A percentile compares a stretch with the other conserved stretches of the same genome.
These are phyloP conservation scores for Aspergillus avenaceus DNA, from an alignment of 495 filamentous ascomycete genomes.

Conservation along the genomic window DNA sequence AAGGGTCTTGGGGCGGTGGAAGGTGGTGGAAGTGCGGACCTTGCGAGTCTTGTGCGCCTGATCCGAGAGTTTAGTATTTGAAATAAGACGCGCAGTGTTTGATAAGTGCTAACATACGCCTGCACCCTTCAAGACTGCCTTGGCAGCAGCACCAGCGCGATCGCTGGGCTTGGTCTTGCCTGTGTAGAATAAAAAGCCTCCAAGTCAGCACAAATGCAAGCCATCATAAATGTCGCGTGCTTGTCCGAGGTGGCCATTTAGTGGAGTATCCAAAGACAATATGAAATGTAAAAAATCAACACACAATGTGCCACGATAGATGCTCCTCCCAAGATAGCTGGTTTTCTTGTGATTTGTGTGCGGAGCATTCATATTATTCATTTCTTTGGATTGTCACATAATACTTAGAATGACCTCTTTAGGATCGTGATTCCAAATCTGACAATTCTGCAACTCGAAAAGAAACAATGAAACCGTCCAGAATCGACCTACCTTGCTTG, in stretches of 20 bases:
- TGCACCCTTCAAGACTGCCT: constrained; percentile 88
- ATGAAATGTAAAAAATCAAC: background rate
- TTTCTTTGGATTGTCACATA: background rate
- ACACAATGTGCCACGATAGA: background rate
- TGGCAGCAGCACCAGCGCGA: constrained; percentile 87
- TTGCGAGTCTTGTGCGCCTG: constrained; percentile 88
- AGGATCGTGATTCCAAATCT: constrained; percentile 23
- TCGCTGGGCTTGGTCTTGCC: constrained; percentile 67
- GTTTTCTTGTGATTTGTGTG: background rate
- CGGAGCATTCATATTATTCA: background rate
- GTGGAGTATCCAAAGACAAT: background rate
- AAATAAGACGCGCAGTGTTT: background rate
- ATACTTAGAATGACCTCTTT: constrained; percentile 1
- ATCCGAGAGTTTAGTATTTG: constrained; percentile 15
- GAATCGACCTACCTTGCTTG: constrained; percentile 62
- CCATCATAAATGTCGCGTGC: background rate
- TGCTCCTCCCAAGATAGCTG: background rate
- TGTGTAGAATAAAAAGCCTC: constrained; percentile 50
- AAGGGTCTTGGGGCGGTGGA: constrained; percentile 96
- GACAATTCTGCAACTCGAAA: constrained; percentile 22
- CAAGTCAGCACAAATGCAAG: constrained; percentile 43
- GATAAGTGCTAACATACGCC: constrained; percentile 37
- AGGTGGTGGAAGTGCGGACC: constrained; percentile 86
- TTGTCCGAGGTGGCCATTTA: background rate
- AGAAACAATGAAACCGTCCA: constrained; percentile 13